Percentiles rank a stretch among this genome's conserved stretches.
phyloP scores from a whole-genome alignment of 2,329 filamentous ascomycete species.

The Leptodontidium sp. region DNA sequence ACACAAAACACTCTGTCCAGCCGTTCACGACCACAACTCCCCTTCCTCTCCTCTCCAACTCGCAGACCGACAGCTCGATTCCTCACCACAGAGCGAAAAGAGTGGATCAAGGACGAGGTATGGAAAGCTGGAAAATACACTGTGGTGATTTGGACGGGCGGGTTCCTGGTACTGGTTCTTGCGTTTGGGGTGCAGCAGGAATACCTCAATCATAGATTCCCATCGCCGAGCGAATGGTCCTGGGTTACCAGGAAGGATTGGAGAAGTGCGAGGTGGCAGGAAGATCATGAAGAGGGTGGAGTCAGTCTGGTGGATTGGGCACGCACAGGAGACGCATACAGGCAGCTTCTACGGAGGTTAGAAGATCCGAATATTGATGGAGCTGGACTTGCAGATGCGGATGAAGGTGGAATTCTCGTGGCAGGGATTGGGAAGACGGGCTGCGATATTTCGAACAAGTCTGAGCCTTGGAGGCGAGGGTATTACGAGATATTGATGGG shows the following conservation, averaged over 20 bases:
- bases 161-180: slow-evolving; percentile 66
- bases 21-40: slow-evolving; percentile 66
- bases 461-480: slow-evolving; percentile 83
- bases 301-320: slow-evolving; percentile 65
- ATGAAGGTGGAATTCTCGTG: slow-evolving; percentile 61
- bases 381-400: slow-evolving; percentile 62
- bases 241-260: slow-evolving; percentile 74
- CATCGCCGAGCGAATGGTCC: slow-evolving; percentile 84
- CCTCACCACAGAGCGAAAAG: slow-evolving; percentile 79
- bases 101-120: slow-evolving; percentile 75
- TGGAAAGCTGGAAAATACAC: slow-evolving; percentile 74
- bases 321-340: slow-evolving; percentile 66
- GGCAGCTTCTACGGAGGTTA: slow-evolving; percentile 68
- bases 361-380: slow-evolving; percentile 77
- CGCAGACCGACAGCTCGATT: slow-evolving; percentile 63
- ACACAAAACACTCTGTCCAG: slow-evolving; percentile 61
- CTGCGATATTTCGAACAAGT: slow-evolving; percentile 60
- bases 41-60: slow-evolving; percentile 62
- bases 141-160: slow-evolving; percentile 69
- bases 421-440: slow-evolving; percentile 60
- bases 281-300: slow-evolving; percentile 35
- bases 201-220: slow-evolving; percentile 75
- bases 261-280: slow-evolving; percentile 57
- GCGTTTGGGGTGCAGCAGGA: slow-evolving; percentile 76
- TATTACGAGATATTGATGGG: slow-evolving; percentile 87